Conservation (phyloP, 805 yeast genomes). For the Candida ovalis region DNA sequence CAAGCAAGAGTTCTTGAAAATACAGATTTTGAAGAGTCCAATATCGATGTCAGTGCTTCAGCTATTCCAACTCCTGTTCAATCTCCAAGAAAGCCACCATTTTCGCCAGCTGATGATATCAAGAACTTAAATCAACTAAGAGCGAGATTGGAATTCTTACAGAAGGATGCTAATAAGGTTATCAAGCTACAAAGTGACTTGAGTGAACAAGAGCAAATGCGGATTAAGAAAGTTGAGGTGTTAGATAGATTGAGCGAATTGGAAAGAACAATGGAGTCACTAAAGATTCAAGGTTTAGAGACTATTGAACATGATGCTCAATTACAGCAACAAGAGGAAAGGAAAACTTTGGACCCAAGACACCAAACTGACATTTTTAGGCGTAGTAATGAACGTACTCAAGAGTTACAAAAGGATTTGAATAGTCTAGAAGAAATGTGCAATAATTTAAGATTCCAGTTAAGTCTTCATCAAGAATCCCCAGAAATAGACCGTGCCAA, state of each 20-base stretch:
- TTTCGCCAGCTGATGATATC: constrained; percentile 46
- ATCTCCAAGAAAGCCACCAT: constrained; percentile 2
- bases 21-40: constrained; percentile 66
- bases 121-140: constrained; percentile 53
- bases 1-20: constrained; percentile 85
- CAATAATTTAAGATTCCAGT: constrained; percentile 23
- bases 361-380: constrained; percentile 3
- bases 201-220: constrained; percentile 49
- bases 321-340: not conserved
- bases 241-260: constrained; percentile 69
- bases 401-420: constrained; percentile 20
- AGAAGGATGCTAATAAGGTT: constrained; percentile 72
- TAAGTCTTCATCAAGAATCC: constrained; percentile 22
- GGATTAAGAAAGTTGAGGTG: constrained; percentile 60
- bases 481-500: constrained; percentile 19
- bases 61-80: constrained; percentile 2
- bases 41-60: constrained; percentile 6
- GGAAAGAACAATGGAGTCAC: constrained; percentile 38
- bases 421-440: constrained; percentile 24
- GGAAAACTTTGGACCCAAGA: constrained; percentile 30
- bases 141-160: constrained; percentile 56
- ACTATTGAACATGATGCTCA: constrained; percentile 3
- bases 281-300: constrained; percentile 19
- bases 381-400: constrained; percentile 15
- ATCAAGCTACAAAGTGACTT: constrained; percentile 55